Evolutionary conservation across 345 rosid species (phyloP).

Genomic region (sweet orange (Citrus sinensis)): DVS_A1.0 CM039163.1:14266501-14267000

Average conservation of each 20-base stretch:
- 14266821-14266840: constrained; percentile 6
- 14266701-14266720: neutral
- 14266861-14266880: neutral
- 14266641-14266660: constrained; percentile 29
- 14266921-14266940: neutral
- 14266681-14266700: constrained; percentile 32
- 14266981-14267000: constrained; percentile 11
- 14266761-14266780: neutral
- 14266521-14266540: constrained; percentile 47
- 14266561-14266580: constrained; percentile 44
- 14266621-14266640: constrained; percentile 28
- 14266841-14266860: constrained; percentile 14
- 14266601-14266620: constrained; percentile 19
- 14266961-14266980: neutral
- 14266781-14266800: too few relatives aligned
- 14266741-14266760: neutral
- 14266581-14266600: constrained; percentile 39
- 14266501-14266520: constrained; percentile 37
- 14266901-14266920: neutral
- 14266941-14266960: neutral
- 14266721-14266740: neutral
- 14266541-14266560: constrained; percentile 41
- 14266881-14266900: constrained; percentile 3
- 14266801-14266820: too few relatives aligned
- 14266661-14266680: constrained; percentile 32